phyloP scores from a whole-genome alignment of 768 basidiomycete genomes.

The Trametes cingulata region DNA sequence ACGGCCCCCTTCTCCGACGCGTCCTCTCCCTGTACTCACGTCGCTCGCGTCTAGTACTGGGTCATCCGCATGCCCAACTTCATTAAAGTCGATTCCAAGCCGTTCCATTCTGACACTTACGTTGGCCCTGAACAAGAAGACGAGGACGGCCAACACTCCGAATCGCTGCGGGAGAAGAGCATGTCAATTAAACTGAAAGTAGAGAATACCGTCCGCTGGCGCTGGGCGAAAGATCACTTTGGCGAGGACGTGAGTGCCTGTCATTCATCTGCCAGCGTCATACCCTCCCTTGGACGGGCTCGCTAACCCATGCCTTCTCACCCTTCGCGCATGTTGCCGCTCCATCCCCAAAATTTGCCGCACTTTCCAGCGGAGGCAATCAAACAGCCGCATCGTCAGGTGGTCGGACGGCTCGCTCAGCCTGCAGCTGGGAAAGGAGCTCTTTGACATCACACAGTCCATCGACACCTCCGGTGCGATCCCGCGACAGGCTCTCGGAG shows the following conservation, averaged over 20 bases:
- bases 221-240: constrained; percentile 79
- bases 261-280: not conserved
- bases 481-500: constrained; percentile 58
- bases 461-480: constrained; percentile 74
- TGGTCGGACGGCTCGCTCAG: constrained; percentile 97
- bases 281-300: not conserved
- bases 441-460: constrained; percentile 86
- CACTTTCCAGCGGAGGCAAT: constrained; percentile 66
- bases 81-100: constrained; percentile 84
- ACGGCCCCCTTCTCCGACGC: constrained; percentile 31
- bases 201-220: constrained; percentile 95
- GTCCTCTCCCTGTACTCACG: not conserved
- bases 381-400: constrained; percentile 86
- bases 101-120: constrained; percentile 88
- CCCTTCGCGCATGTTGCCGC: constrained; percentile 1
- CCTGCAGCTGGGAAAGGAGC: constrained; percentile 88
- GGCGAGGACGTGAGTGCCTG: constrained; percentile 69
- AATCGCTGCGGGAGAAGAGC: constrained; percentile 71
- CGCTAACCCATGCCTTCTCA: not conserved
- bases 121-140: constrained; percentile 80
- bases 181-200: constrained; percentile 87
- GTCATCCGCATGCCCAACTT: constrained; percentile 93
- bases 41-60: constrained; percentile 63
- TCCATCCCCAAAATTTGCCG: not conserved
- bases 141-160: constrained; percentile 57